A percentile compares a stretch with the other conserved stretches of the same genome.
phyloP scores from a whole-genome alignment of 31 red algal genomes.

The Endocladia muricata region DNA sequence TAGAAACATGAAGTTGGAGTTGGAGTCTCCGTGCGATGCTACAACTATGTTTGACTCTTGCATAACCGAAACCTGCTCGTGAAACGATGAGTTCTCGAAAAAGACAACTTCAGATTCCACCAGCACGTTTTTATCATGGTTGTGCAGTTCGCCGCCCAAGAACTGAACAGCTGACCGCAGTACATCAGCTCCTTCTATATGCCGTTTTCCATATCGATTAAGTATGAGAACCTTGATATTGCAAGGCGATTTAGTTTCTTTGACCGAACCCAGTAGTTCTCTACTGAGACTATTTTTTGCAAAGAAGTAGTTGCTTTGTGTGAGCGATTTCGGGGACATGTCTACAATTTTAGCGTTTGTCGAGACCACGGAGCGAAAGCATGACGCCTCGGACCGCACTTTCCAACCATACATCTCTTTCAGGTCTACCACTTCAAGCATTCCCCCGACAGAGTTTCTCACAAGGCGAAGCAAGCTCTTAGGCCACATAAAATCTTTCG shows the following conservation, averaged over 20 bases:
- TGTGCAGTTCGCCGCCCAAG: conserved; percentile 19
- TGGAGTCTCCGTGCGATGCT: conserved; percentile 62
- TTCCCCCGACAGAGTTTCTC: conserved; percentile 47
- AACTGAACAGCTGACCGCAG: conserved; percentile 36
- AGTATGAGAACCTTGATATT: conserved; percentile 55
- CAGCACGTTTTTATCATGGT: conserved; percentile 9
- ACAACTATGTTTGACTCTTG: conserved; percentile 70
- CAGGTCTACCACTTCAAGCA: conserved; percentile 38
- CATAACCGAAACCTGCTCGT: conserved; percentile 80
- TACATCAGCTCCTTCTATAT: conserved; percentile 53
- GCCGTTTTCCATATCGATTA: conserved; percentile 63
- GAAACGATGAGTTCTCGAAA: conserved; percentile 78
- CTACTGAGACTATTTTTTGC: conserved; percentile 28
- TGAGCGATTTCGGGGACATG: conserved; percentile 17
- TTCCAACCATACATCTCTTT: conserved; percentile 70
- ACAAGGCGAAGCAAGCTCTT: conserved; percentile 60
- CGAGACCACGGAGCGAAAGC: conserved; percentile 63
- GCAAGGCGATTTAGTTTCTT: conserved; percentile 9
- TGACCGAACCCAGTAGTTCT: not conserved
- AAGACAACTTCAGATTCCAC: conserved; percentile 71
- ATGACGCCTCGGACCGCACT: conserved; percentile 65
- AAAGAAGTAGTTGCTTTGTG: conserved; percentile 31
- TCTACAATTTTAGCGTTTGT: conserved; percentile 34
- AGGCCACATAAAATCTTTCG: conserved; percentile 56
- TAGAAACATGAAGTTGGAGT: conserved; percentile 78